A percentile compares a stretch with the other conserved stretches of the same genome.
Conservation (phyloP, 2,329 filamentous ascomycete genomes). For the Magnaporthiopsis poae region DNA sequence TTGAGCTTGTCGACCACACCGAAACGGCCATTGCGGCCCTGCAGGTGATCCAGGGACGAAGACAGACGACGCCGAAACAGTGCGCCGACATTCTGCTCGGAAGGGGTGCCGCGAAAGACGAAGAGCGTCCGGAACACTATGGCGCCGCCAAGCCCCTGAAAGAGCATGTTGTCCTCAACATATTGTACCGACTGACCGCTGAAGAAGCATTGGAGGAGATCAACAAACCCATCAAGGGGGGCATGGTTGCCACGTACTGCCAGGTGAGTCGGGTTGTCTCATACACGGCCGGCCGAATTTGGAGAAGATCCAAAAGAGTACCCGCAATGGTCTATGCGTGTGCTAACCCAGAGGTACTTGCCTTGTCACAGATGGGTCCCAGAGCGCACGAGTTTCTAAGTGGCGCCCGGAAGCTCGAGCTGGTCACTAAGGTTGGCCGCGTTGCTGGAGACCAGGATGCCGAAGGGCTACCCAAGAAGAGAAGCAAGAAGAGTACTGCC, state of each 20-base stretch:
- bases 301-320: background rate
- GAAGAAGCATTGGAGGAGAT: slow-evolving; percentile 66
- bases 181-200: slow-evolving; percentile 67
- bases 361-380: slow-evolving; percentile 26
- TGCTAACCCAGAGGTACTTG: background rate
- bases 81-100: slow-evolving; percentile 80
- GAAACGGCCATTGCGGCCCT: slow-evolving; percentile 63
- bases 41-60: slow-evolving; percentile 50
- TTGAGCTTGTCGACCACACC: slow-evolving; percentile 68
- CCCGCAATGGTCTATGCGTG: background rate
- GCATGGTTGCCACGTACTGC: slow-evolving; percentile 67
- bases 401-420: slow-evolving; percentile 33
- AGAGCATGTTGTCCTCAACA: slow-evolving; percentile 66
- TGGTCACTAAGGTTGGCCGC: slow-evolving; percentile 28
- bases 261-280: slow-evolving; percentile 36
- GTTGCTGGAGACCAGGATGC: slow-evolving; percentile 13
- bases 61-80: slow-evolving; percentile 63
- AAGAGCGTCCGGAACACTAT: slow-evolving; percentile 44
- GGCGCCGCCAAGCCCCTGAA: slow-evolving; percentile 62
- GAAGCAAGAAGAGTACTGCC: slow-evolving; percentile 17
- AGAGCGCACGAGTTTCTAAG: slow-evolving; percentile 33
- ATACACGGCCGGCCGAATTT: background rate
- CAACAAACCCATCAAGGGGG: slow-evolving; percentile 50
- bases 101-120: slow-evolving; percentile 49
- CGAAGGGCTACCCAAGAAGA: slow-evolving; percentile 23